Evolutionary conservation across 768 basidiomycete genomes (phyloP).

Genomic region (Kwoniella sp.): DNA sequence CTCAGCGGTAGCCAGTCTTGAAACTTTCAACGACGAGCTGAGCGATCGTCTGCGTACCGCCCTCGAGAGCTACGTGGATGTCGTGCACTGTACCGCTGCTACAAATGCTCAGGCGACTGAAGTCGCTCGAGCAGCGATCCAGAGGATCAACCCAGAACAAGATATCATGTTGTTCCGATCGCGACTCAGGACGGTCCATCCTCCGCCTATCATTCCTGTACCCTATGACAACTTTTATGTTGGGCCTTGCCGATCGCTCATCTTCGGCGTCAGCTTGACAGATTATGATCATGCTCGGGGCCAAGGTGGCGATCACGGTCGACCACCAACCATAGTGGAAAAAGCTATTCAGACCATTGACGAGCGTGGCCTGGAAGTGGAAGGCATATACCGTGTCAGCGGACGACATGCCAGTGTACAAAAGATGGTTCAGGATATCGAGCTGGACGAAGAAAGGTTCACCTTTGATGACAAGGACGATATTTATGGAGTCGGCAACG

Average conservation of each 20-base stretch:
- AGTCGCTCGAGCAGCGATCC: conserved; percentile 61
- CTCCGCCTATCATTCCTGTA: conserved; percentile 26
- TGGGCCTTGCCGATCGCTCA: conserved; percentile 79
- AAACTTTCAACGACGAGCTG: conserved; percentile 71
- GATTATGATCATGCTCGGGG: conserved; percentile 82
- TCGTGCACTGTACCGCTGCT: conserved; percentile 69
- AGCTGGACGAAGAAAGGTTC: conserved; percentile 73
- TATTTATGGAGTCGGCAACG: conserved; percentile 72
- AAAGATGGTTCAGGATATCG: conserved; percentile 76
- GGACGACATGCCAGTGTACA: conserved; percentile 72
- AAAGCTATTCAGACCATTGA: conserved; percentile 82
- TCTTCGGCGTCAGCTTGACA: conserved; percentile 80
- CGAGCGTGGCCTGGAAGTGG: conserved; percentile 56
- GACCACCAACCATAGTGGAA: conserved; percentile 66
- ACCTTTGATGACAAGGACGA: conserved; percentile 71
- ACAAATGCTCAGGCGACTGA: conserved; percentile 71
- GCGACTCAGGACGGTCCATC: conserved; percentile 14
- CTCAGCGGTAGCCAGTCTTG: conserved; percentile 78
- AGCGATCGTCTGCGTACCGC: conserved; percentile 62
- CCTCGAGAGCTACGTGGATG: conserved; percentile 71
- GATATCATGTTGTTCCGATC: conserved; percentile 54
- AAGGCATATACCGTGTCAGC: conserved; percentile 48
- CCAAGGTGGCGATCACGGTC: conserved; percentile 60
- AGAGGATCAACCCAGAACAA: conserved; percentile 65
- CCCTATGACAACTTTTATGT: conserved; percentile 54